A percentile compares a stretch with the other conserved stretches of the same genome.
Evolutionary conservation across 192 early-diverging fungal genomes (phyloP).

Genomic region (Backusella tarrabulga): DNA sequence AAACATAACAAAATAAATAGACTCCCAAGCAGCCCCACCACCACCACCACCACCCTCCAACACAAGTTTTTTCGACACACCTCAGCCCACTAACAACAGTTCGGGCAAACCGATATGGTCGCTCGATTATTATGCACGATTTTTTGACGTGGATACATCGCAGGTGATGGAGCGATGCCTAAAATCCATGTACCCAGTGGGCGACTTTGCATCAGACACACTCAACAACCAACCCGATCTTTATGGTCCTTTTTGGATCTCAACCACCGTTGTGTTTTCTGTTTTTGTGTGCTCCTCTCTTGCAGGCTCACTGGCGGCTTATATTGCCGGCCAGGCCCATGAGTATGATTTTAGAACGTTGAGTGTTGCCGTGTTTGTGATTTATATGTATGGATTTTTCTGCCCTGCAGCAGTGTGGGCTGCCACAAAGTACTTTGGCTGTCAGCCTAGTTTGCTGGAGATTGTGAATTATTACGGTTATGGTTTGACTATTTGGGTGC

Average conservation of each 20-base stretch:
- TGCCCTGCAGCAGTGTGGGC: slow-evolving; percentile 77
- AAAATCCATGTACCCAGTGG: slow-evolving; percentile 68
- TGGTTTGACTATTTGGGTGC: slow-evolving; percentile 90
- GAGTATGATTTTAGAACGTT: slow-evolving; percentile 81
- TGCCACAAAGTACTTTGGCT: slow-evolving; percentile 82
- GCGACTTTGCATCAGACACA: slow-evolving; percentile 72
- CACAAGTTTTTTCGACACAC: slow-evolving; percentile 33
- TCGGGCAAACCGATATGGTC: slow-evolving; percentile 73
- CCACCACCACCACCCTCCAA: slow-evolving; percentile 3
- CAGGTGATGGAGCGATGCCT: slow-evolving; percentile 76
- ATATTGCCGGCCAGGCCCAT: slow-evolving; percentile 53
- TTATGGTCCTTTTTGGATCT: slow-evolving; percentile 98
- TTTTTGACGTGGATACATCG: slow-evolving; percentile 92
- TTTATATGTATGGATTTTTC: slow-evolving; percentile 81
- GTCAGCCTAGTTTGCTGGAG: slow-evolving; percentile 82
- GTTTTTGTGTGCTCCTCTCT: slow-evolving; percentile 93
- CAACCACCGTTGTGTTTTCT: slow-evolving; percentile 94
- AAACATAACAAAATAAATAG: not conserved
- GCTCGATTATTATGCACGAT: slow-evolving; percentile 85
- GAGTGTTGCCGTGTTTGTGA: slow-evolving; percentile 73
- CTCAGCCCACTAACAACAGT: slow-evolving; percentile 17
- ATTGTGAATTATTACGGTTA: slow-evolving; percentile 90
- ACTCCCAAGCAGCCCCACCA: not conserved
- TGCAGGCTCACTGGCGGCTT: slow-evolving; percentile 78
- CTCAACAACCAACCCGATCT: slow-evolving; percentile 88